Conservation (phyloP, 1,284 basidiomycete genomes). For the Bjerkandera adusta region DNA sequence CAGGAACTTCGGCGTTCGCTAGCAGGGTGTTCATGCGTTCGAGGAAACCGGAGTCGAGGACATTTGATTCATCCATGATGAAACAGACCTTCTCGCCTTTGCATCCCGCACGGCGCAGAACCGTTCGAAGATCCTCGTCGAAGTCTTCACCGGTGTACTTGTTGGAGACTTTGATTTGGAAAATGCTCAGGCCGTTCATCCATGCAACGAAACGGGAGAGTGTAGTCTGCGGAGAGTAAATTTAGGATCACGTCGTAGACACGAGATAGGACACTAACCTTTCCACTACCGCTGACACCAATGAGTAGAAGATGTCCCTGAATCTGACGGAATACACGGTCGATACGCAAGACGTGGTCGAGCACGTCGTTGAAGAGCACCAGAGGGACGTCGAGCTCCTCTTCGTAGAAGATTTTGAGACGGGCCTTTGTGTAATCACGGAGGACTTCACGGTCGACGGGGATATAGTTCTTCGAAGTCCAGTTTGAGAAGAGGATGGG, state of each 20-base stretch:
- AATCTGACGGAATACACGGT: constrained; percentile 98
- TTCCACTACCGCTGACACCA: constrained; percentile 96
- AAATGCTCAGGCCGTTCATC: constrained; percentile 99
- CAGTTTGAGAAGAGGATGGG: constrained; percentile 99
- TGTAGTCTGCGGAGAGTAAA: constrained; percentile 68
- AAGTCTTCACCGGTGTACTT: constrained; percentile 99
- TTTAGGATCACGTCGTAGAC: background rate
- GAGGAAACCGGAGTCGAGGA: constrained; percentile 96
- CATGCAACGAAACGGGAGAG: constrained; percentile 98
- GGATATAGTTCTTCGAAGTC: constrained; percentile 97
- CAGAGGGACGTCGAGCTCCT: constrained; percentile 97
- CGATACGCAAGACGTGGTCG: constrained; percentile 96
- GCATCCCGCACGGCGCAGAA: constrained; percentile 92
- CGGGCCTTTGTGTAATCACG: constrained; percentile 97
- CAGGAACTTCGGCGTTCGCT: constrained; percentile 99
- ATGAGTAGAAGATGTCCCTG: constrained; percentile 97
- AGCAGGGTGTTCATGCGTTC: constrained; percentile 99
- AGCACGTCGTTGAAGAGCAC: constrained; percentile 99
- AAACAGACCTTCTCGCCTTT: constrained; percentile 99
- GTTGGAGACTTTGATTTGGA: constrained; percentile 99
- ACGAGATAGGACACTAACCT: constrained; percentile 52
- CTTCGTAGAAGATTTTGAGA: constrained; percentile 93
- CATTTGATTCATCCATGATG: constrained; percentile 99
- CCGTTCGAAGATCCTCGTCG: constrained; percentile 93
- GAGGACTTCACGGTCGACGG: constrained; percentile 90